Evolutionary conservation across 306 rosid species (phyloP), one percentile per base, ranked within the genome.

Genomic region (Senna siamea): DNA sequence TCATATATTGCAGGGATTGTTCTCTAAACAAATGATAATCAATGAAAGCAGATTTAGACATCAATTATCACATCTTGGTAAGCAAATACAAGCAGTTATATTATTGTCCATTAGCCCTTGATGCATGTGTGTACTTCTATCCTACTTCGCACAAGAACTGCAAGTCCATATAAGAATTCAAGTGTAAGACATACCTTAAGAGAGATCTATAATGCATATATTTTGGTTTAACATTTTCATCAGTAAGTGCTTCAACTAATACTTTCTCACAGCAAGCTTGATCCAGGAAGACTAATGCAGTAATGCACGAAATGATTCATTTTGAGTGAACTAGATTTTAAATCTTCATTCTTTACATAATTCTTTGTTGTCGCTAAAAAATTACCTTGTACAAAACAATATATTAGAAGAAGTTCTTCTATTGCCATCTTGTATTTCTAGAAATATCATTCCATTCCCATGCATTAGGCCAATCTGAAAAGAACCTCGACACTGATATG

Each of bases 1-100:
- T 82, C 86, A 85, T 73, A 35, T 85, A 82, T 58, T 63, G 80
- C 46, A 72, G 32, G 35, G 80, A 77, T 69, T 73, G 74, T 5
- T 76, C 71, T 84, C 89, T 82, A 20, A 41, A 56, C 9, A n/a
- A 66, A 64, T 26, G 15, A 9, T 20, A 69, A 40, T 23, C 55
- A 50, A 57, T 48, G 32, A 22, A 75, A 13, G 26, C 17, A 17
- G 9, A 50, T 15, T 38, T 17, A 56, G 60, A 52, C 52, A 77
- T 32, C 28, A 52, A 6, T 41, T 40, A 46, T 72, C 51, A 70
- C 22, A 17, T 7, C 17, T 15, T 67, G 32, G 18, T 58, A 47
- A 34, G 17, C 72, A 68, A 35, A 47, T 15, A 12, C 13, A 68
- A 15, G 12, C 69, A 34, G n/a, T 46, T 67, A 15, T 57, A 28